Conservation (phyloP, 2,329 filamentous ascomycete genomes). For the Microsporum ferrugineum region DNA sequence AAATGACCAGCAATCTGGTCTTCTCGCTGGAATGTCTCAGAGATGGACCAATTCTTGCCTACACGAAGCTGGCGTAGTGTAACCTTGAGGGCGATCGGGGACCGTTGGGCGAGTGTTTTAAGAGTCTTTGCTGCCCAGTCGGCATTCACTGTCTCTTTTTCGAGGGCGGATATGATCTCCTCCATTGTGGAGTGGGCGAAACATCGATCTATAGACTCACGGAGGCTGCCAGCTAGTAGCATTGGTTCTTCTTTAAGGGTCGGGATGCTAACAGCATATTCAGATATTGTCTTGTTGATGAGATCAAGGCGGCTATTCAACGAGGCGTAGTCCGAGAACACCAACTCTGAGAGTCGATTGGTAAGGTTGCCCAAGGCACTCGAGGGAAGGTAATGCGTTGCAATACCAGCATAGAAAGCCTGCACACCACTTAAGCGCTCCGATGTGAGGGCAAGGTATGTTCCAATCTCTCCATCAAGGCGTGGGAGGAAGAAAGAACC, state of each 20-base stretch:
- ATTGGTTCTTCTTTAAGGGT: slow-evolving; percentile 48
- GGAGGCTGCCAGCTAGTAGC: slow-evolving; percentile 55
- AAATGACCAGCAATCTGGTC: slow-evolving; percentile 74
- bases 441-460: slow-evolving; percentile 86
- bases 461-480: slow-evolving; percentile 75
- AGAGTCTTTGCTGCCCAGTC: slow-evolving; percentile 72
- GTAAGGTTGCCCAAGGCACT: slow-evolving; percentile 72
- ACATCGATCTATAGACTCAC: slow-evolving; percentile 73
- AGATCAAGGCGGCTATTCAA: slow-evolving; percentile 53
- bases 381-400: slow-evolving; percentile 93
- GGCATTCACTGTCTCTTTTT: slow-evolving; percentile 43
- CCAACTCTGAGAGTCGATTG: slow-evolving; percentile 73
- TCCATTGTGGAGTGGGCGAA: slow-evolving; percentile 57
- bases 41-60: slow-evolving; percentile 65
- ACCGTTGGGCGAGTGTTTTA: slow-evolving; percentile 62
- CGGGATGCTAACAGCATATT: slow-evolving; percentile 79
- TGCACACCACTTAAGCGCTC: slow-evolving; percentile 71
- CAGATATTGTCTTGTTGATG: slow-evolving; percentile 81
- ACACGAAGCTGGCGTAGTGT: slow-evolving; percentile 70
- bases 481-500: slow-evolving; percentile 91
- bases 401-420: slow-evolving; percentile 79
- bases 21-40: slow-evolving; percentile 75
- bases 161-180: slow-evolving; percentile 59
- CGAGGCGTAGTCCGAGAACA: slow-evolving; percentile 66
- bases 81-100: slow-evolving; percentile 78